These are phyloP conservation scores for Hymenoscyphus fructigenus DNA, from an alignment of 2,329 filamentous ascomycete genomes.

Conservation along the genomic window DNA sequence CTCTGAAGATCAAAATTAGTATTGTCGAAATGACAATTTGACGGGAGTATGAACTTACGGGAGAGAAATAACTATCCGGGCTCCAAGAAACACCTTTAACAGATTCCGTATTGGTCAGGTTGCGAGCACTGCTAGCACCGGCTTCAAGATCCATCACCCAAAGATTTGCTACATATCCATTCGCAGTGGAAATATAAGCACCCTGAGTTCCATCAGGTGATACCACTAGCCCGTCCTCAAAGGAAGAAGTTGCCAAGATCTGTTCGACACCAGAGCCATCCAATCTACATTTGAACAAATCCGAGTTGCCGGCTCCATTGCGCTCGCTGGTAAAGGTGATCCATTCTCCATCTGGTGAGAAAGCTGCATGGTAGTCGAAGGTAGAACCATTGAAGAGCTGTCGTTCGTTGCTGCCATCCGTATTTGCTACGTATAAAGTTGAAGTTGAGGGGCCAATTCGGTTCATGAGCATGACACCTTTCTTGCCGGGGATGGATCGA, in stretches of 20 bases:
- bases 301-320: conserved; percentile 42
- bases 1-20: too few species aligned
- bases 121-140: conserved; percentile 34
- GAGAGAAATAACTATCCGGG: conserved; percentile 41
- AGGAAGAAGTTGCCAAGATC: conserved; percentile 37
- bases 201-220: conserved; percentile 41
- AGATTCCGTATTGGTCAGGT: conserved; percentile 39
- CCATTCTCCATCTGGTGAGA: conserved; percentile 4
- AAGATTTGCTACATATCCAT: conserved; percentile 40
- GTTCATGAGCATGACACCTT: conserved; percentile 37
- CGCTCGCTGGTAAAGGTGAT: conserved; percentile 42
- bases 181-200: conserved; percentile 43
- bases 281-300: conserved; percentile 40
- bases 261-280: conserved; percentile 40
- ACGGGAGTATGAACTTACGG: conserved; percentile 22
- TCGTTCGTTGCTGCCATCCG: conserved; percentile 41
- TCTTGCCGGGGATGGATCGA: conserved; percentile 3
- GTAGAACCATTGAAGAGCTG: conserved; percentile 34
- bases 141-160: conserved; percentile 40
- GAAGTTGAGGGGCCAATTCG: conserved; percentile 38
- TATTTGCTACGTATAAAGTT: conserved; percentile 37
- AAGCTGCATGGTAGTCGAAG: conserved; percentile 41
- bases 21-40: too few species aligned
- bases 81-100: conserved; percentile 27
- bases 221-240: conserved; percentile 40